These are phyloP conservation scores for Tylopilus felleus DNA, from an alignment of 768 basidiomycete genomes.

Conservation along the genomic window DNA sequence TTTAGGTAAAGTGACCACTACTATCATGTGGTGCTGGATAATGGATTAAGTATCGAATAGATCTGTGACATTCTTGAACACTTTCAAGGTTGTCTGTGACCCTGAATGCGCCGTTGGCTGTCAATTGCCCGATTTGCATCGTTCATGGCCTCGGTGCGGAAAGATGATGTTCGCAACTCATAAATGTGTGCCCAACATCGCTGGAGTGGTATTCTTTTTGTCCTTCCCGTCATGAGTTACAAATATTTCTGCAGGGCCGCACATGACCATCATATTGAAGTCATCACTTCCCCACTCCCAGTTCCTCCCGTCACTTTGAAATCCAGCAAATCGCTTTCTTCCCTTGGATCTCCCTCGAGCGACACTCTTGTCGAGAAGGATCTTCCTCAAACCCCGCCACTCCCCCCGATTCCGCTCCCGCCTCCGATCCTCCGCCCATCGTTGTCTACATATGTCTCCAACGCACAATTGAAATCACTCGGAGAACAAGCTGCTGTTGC, in stretches of 20 bases:
- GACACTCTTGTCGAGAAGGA: background rate
- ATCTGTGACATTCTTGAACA: too few species aligned
- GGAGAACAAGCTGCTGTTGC: slow-evolving; percentile 39
- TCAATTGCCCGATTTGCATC: background rate
- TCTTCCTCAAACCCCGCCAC: background rate
- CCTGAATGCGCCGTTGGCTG: background rate
- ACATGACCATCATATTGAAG: slow-evolving; percentile 4
- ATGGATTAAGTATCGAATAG: too few species aligned
- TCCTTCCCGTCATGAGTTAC: slow-evolving; percentile 28
- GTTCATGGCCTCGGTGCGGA: background rate
- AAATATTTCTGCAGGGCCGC: slow-evolving; percentile 21
- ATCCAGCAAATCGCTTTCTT: background rate
- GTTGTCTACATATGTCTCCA: slow-evolving; percentile 27
- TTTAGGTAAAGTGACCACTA: too few species aligned
- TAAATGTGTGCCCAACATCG: background rate
- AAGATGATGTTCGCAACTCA: too few species aligned
- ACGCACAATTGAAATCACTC: slow-evolving; percentile 15
- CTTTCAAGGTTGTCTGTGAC: too few species aligned
- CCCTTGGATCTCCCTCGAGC: background rate
- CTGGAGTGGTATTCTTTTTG: background rate
- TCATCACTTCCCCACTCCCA: slow-evolving; percentile 16
- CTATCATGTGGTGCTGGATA: too few species aligned
- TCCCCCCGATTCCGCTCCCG: background rate
- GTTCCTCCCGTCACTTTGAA: slow-evolving; percentile 26
- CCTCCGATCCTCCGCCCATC: slow-evolving; percentile 5